Evolutionary conservation across 768 basidiomycete genomes (phyloP).

Genomic region (Leucosporidium yakuticum): DNA sequence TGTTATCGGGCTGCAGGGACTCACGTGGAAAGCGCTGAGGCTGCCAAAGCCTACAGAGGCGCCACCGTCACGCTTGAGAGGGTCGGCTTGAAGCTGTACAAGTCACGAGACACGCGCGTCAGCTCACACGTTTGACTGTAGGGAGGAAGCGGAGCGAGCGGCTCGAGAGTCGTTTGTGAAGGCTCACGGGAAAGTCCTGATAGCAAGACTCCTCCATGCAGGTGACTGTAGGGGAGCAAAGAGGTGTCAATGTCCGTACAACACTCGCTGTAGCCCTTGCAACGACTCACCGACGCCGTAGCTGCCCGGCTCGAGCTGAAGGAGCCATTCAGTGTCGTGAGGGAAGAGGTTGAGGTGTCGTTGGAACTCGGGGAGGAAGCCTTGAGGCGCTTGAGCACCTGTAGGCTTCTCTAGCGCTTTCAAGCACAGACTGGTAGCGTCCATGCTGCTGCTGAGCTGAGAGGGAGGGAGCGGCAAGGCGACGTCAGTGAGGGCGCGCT

Average conservation of each 20-base stretch:
- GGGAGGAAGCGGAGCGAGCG: too few relatives aligned
- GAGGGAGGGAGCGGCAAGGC: too few relatives aligned
- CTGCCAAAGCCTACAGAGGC: constrained; percentile 2
- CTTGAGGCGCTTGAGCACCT: too few relatives aligned
- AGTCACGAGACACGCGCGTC: too few relatives aligned
- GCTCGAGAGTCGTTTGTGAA: neutral
- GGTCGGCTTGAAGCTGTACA: too few relatives aligned
- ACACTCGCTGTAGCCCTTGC: neutral
- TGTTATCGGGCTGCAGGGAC: neutral
- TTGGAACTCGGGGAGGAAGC: neutral
- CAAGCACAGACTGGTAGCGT: too few relatives aligned
- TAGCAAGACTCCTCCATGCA: constrained; percentile 20
- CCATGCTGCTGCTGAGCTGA: too few relatives aligned
- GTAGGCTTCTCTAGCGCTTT: too few relatives aligned
- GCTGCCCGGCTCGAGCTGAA: neutral
- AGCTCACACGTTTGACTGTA: too few relatives aligned
- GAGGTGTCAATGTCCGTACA: neutral
- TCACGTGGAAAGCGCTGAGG: constrained; percentile 7
- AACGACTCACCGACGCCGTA: neutral
- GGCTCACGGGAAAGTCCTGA: neutral
- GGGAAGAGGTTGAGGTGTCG: neutral
- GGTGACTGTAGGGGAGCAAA: neutral
- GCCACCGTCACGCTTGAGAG: constrained; percentile 2
- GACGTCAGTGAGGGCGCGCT: too few relatives aligned
- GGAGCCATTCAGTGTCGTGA: constrained; percentile 7